Evolutionary conservation across 306 rosid species (phyloP), one percentile per base, ranked within the genome.

Genomic region (Abrus precatorius): DNA sequence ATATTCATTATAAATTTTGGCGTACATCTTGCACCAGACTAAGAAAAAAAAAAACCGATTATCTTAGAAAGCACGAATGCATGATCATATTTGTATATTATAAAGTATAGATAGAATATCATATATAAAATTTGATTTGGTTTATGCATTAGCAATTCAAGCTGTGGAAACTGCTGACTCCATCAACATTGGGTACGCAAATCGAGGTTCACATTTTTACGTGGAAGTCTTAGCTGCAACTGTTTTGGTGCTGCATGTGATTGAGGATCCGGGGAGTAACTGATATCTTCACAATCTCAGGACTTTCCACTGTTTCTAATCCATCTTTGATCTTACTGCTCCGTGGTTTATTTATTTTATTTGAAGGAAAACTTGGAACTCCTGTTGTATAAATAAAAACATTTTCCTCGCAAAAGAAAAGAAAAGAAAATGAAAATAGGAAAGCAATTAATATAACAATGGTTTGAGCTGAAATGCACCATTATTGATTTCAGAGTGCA

Each of bases 341-440:
- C 67, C 82, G 69, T 80, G 70, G 50, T 83, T 75, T 72, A 63
- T 80, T 70, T 70, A 33, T 70, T 80, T 55, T 63, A 41, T 69
- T 69, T 73, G 80, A 80, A 73, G 85, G 72, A 63, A 82, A 80
- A 77, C 61, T 29, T 86, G 71, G 61, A 61, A 72, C 81, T 83
- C 67, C 68, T 85, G 81, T 71, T 86, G 83, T 84, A 84, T 84
- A 87, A 87, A 84, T 82, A 80, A 84, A 84, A 52, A 27, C 65
- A 72, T 80, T 56, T 80, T 79, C 78, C 54, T 83, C 74, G 76
- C 73, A 45, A 20, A 76, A 53, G 49, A 20, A 20, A 20, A 20
- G 20, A 72, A 54, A 57, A 77, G 47, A 47, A 62, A 30, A 27
- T 54, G 80, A 53, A 77, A 77, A 72, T 71, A 81, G 80, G 85